These are phyloP conservation scores for Neofusicoccum kwambonambiense DNA, from an alignment of 2,329 filamentous ascomycete genomes.

Conservation along the genomic window DNA sequence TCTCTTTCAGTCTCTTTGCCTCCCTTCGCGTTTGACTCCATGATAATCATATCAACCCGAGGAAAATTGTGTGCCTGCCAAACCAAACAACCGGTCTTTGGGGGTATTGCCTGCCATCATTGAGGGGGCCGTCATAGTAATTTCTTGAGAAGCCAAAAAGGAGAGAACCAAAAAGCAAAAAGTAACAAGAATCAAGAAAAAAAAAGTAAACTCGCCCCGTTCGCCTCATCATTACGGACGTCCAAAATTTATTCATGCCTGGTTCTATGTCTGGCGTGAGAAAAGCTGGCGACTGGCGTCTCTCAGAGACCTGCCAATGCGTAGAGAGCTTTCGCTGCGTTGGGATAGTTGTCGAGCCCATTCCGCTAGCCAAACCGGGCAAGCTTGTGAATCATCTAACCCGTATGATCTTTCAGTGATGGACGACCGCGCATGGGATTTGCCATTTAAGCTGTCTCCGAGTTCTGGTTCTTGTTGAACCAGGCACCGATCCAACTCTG, in stretches of 20 bases:
- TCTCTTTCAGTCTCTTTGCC: not conserved
- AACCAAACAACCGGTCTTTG: slow-evolving; percentile 12
- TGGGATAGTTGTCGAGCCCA: not conserved
- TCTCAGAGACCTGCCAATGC: not conserved
- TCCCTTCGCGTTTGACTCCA: slow-evolving; percentile 1
- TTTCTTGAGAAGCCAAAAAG: not conserved
- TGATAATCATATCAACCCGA: not conserved
- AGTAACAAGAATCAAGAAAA: not conserved
- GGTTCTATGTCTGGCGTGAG: not conserved
- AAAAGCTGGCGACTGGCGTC: not conserved
- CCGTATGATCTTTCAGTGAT: not conserved
- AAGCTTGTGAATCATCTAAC: not conserved
- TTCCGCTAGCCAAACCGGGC: not conserved
- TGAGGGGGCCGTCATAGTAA: slow-evolving; percentile 8
- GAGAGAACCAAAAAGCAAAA: not conserved
- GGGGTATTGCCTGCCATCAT: slow-evolving; percentile 14
- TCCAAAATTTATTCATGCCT: slow-evolving; percentile 4
- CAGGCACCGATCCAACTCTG: slow-evolving; percentile 38
- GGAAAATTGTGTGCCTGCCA: slow-evolving; percentile 7
- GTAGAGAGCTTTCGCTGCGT: not conserved
- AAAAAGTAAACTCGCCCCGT: not conserved
- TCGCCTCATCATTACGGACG: slow-evolving; percentile 4
- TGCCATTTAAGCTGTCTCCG: not conserved
- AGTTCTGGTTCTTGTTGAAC: slow-evolving; percentile 3
- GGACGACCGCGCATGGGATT: not conserved